phyloP scores from a whole-genome alignment of 306 rosid species.

The Dryas octopetala region DNA sequence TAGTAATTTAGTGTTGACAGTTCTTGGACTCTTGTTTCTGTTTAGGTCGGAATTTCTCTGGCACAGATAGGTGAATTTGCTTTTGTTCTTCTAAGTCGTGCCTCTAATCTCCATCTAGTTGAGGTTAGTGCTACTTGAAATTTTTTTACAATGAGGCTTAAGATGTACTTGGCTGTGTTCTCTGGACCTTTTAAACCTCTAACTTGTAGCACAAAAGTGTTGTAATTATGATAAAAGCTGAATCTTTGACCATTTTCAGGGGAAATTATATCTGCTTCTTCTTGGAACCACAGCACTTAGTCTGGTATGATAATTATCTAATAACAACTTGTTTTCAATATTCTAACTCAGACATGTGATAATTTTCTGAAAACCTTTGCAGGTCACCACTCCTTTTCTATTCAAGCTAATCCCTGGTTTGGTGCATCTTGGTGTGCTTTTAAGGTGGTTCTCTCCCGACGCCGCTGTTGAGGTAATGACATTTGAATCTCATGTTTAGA shows the following conservation, averaged over 20 bases:
- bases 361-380: slow-evolving; percentile 20
- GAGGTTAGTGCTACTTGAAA: slow-evolving; percentile 57
- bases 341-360: not conserved
- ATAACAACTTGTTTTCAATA: not conserved
- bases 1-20: slow-evolving; percentile 3
- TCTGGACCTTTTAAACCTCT: not conserved
- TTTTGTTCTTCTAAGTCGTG: slow-evolving; percentile 98
- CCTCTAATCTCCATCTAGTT: slow-evolving; percentile 94
- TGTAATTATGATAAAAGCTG: slow-evolving; percentile 1
- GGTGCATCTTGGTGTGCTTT: slow-evolving; percentile 88
- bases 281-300: slow-evolving; percentile 66
- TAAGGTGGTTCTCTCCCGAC: slow-evolving; percentile 89
- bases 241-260: slow-evolving; percentile 39
- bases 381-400: slow-evolving; percentile 94
- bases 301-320: slow-evolving; percentile 37
- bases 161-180: not conserved
- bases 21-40: slow-evolving; percentile 41
- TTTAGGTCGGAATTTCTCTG: slow-evolving; percentile 94
- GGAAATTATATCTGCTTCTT: slow-evolving; percentile 54
- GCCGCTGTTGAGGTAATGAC: slow-evolving; percentile 65
- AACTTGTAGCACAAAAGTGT: not conserved
- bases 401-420: slow-evolving; percentile 96
- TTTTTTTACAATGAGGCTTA: not conserved
- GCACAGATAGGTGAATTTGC: slow-evolving; percentile 99
- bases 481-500: slow-evolving; percentile 1